Evolutionary conservation across 352 stramenopile genomes (phyloP), one percentile per base, ranked within the genome.

Genomic region (Pythium pectinolyticum): DNA sequence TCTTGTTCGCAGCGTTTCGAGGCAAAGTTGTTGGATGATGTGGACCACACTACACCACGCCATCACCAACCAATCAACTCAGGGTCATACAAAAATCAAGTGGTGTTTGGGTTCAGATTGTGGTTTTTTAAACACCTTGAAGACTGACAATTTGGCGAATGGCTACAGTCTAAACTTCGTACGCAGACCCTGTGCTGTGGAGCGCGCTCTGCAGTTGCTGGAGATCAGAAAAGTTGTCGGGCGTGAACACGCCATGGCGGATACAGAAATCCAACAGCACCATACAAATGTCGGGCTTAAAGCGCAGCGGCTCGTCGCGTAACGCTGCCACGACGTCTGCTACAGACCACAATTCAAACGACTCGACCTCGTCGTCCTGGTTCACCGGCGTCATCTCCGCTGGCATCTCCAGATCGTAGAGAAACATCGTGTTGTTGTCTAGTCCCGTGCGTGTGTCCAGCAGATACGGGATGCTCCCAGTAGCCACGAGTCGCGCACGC

Each of bases 241-340:
- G 63, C n/a, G 81, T 86, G 51, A 90, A 60, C 17, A 88, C 46
- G 11, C 81, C 77, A 17, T 92, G 83, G 37, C 81, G 83, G 11
- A 90, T 45, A 40, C 72, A 75, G 48, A 90, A 92, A 54, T 89
- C 80, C 41, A 90, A 67, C 55, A 92, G 40, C 50, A 90, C 59
- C 32, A 89, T 66, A 55, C 80, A 81, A 47, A 90, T 79, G 51
- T 92, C 81, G 43, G 78, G 83, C 61, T 92, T 92, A 58, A 92
- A 90, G 34, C 64, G 69, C 48, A 83, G 72, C 14, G 77, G 74
- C 49, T 80, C 69, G 7, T 75, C 72, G 50, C 74, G 70, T 8
- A 92, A 43, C 12, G 59, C 68, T 5, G 48, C 41, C 6, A 88
- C 34, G 19, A 75, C 63, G 27, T 86, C 73, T 0, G 62, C 39